phyloP scores from a whole-genome alignment of 768 basidiomycete genomes.

The Boletus edulis region DNA sequence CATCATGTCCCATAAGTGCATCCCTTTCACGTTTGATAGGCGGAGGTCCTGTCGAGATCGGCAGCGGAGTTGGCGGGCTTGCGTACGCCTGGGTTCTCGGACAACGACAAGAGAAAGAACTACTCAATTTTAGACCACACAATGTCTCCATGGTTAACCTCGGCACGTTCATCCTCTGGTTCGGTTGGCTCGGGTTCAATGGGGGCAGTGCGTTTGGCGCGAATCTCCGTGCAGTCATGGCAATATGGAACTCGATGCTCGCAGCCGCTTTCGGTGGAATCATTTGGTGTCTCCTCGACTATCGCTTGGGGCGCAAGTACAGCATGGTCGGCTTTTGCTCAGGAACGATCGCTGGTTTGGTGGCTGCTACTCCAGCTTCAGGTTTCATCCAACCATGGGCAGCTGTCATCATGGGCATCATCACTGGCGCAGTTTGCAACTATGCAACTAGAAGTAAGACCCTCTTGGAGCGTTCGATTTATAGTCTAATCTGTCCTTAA shows the following conservation, averaged over 20 bases:
- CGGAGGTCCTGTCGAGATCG: constrained; percentile 87
- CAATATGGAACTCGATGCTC: constrained; percentile 88
- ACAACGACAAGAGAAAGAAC: constrained; percentile 66
- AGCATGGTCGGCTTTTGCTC: constrained; percentile 90
- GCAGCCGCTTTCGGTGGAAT: constrained; percentile 79
- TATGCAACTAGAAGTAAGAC: constrained; percentile 77
- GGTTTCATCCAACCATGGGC: constrained; percentile 81
- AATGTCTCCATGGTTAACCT: constrained; percentile 82
- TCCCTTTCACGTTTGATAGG: constrained; percentile 37
- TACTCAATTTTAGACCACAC: constrained; percentile 82
- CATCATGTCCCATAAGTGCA: neutral
- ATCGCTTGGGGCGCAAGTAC: constrained; percentile 74
- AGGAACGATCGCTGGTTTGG: constrained; percentile 85
- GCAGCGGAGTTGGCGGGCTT: constrained; percentile 79
- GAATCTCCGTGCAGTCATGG: constrained; percentile 81
- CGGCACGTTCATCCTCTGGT: constrained; percentile 85
- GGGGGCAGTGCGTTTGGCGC: constrained; percentile 87
- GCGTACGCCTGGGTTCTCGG: constrained; percentile 89
- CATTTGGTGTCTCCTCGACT: constrained; percentile 82
- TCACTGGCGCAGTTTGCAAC: constrained; percentile 74
- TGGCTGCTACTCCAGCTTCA: constrained; percentile 85
- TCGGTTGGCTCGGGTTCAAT: constrained; percentile 90
- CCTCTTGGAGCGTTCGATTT: neutral
- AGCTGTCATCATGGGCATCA: constrained; percentile 69
- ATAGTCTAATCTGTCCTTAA: constrained; percentile 9